Conservation (phyloP, 2,329 filamentous ascomycete genomes). For the Fusarium solani-melongenae region DNA sequence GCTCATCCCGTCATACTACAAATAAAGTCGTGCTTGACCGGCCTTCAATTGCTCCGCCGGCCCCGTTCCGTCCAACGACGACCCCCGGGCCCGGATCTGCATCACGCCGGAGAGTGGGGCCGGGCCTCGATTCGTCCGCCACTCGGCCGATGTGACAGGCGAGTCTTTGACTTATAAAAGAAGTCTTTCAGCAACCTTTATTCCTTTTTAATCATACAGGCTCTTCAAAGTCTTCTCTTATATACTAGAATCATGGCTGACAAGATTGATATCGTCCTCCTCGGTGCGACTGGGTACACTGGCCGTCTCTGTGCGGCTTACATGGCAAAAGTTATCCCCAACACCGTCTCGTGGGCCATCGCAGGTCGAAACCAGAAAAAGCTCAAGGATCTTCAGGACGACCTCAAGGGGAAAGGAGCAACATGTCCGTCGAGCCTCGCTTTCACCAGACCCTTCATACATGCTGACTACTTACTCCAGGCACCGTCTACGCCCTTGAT, state of each 20-base stretch:
- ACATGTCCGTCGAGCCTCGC: background rate
- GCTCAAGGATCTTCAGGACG: constrained; percentile 70
- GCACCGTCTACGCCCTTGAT: background rate
- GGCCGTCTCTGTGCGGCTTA: constrained; percentile 79
- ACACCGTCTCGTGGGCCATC: constrained; percentile 83
- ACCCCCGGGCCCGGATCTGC: constrained; percentile 9
- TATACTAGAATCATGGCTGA: background rate
- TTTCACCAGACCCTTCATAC: background rate
- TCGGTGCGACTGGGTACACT: constrained; percentile 79
- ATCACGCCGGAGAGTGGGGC: constrained; percentile 27
- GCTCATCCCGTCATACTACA: background rate
- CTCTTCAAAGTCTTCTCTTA: too few species aligned
- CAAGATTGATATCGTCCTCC: constrained; percentile 54
- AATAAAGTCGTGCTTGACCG: background rate
- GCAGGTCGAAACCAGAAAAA: constrained; percentile 82
- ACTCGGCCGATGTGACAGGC: constrained; percentile 1
- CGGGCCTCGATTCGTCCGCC: background rate
- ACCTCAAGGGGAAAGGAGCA: background rate
- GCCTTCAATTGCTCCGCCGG: constrained; percentile 7
- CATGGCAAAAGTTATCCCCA: constrained; percentile 75
- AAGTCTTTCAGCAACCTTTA: background rate
- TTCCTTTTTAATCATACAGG: fast-evolving
- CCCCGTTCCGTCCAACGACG: background rate
- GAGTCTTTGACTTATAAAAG: background rate
- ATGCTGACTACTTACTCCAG: background rate